These are phyloP conservation scores for Aspergillus tanneri DNA, from an alignment of 2,329 filamentous ascomycete species.

Conservation along the genomic window DNA sequence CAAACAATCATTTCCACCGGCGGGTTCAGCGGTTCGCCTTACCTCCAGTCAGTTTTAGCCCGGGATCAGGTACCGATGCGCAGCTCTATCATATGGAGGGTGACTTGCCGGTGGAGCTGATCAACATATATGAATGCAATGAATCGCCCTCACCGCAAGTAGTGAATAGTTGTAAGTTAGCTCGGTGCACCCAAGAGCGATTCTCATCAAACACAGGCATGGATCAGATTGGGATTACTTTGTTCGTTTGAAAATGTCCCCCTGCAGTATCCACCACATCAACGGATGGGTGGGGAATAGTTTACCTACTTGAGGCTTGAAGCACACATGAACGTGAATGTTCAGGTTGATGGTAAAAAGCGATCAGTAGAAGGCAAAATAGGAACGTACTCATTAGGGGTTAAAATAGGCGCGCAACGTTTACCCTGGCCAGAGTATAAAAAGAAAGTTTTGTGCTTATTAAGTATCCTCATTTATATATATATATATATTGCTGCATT, in stretches of 20 bases:
- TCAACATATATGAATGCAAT: not conserved
- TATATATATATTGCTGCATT: too few species aligned
- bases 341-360: not conserved
- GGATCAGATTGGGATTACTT: too few species aligned
- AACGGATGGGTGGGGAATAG: too few species aligned
- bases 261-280: too few species aligned
- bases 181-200: too few species aligned
- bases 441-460: too few species aligned
- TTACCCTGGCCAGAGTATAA: not conserved
- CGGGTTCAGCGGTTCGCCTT: not conserved
- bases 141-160: not conserved
- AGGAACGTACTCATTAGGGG: not conserved
- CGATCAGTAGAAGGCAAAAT: not conserved
- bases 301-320: too few species aligned
- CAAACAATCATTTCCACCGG: not conserved
- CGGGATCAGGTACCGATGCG: not conserved
- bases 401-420: not conserved
- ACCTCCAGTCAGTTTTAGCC: not conserved
- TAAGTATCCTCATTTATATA: too few species aligned
- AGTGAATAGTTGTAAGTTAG: too few species aligned
- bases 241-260: too few species aligned
- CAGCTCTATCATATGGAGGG: not conserved
- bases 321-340: not conserved
- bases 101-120: not conserved
- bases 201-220: too few species aligned